Evolutionary conservation across 1,284 basidiomycete species (phyloP).

Genomic region (Ceratobasidium theobromae): DNA sequence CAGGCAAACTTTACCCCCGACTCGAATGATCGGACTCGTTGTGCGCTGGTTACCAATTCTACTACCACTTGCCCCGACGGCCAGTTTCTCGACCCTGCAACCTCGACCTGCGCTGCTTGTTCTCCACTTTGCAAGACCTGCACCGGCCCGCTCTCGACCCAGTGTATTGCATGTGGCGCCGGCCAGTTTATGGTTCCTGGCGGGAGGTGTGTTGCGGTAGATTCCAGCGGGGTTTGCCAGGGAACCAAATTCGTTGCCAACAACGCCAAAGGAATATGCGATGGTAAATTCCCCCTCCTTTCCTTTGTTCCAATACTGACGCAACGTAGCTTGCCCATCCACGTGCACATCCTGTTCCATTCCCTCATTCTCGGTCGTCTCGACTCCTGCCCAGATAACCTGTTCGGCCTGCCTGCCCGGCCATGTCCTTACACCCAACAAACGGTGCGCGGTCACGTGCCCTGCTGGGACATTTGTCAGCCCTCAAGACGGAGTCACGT

Average conservation of each 20-base stretch:
- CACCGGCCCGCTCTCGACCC: conserved; percentile 62
- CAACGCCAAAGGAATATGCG: conserved; percentile 75
- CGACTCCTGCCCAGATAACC: conserved; percentile 62
- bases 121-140: conserved; percentile 70
- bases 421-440: conserved; percentile 61
- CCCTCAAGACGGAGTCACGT: conserved; percentile 65
- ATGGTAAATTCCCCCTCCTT: conserved; percentile 56
- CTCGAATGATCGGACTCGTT: conserved; percentile 65
- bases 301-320: conserved; percentile 24
- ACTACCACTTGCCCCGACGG: conserved; percentile 65
- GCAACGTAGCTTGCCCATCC: conserved; percentile 62
- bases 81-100: conserved; percentile 58
- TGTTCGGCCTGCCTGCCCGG: conserved; percentile 78
- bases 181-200: conserved; percentile 58
- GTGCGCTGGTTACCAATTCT: conserved; percentile 54
- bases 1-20: conserved; percentile 64
- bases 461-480: conserved; percentile 70
- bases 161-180: conserved; percentile 65
- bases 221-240: conserved; percentile 69
- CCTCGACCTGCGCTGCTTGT: conserved; percentile 56
- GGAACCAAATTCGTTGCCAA: conserved; percentile 70
- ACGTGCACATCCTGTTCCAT: conserved; percentile 78
- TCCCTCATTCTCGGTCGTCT: conserved; percentile 65
- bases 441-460: conserved; percentile 66
- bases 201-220: conserved; percentile 50